Base-by-base conservation (phyloP, 2,329 filamentous ascomycete species). In the Colletotrichum incanum region DNA sequence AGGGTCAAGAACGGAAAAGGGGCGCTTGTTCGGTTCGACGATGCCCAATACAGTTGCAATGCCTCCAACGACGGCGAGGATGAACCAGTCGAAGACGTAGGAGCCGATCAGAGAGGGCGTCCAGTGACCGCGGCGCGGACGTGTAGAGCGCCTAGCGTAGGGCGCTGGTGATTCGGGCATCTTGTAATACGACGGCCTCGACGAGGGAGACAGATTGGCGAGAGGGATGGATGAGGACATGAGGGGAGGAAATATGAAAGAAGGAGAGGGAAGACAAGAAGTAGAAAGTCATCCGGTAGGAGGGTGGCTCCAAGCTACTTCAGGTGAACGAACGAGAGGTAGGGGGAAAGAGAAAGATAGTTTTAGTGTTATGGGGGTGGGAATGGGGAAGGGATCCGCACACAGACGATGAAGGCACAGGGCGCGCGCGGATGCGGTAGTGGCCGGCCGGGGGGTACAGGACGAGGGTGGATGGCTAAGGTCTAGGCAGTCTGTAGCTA, bases 1-100 rank as follows among this genome's bases (percentile, higher is more conserved):
- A 28, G 92, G 90, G 77, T 98, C 92, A 45, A 81, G 78, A 18
- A 94, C 88, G 23, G 91, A 92, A 81, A 96, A 96, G 0, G 92
- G 91, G 50, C 91, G 87, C 76, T 91, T 90, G 77, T 91, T 92
- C 3, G 93, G 93, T 23, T 86, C 84, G 65, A 92, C 83, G 61
- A 81, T 84, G 64, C 88, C 88, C 76, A 94, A 87, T n/a, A 86
- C 86, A 63, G 83, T 88, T 67, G 88, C 91, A 34, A 91, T 84
- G 20, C 84, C 87, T 34, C 86, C 90, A 43, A 91, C 87, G 59
- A 80, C 85, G 56, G 93, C 81, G 73, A 93, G 89, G 59, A 93
- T 83, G 26, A 93, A 80, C 93, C 93, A 96, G 83, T 95, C 93
- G 70, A 94, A 82, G 63, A 92, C 81, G 79, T 95, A 95, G 28